Evolutionary conservation across 2,329 filamentous ascomycete genomes (phyloP), one percentile per base, ranked within the genome.

Genomic region (Coniochaeta sp.): DNA sequence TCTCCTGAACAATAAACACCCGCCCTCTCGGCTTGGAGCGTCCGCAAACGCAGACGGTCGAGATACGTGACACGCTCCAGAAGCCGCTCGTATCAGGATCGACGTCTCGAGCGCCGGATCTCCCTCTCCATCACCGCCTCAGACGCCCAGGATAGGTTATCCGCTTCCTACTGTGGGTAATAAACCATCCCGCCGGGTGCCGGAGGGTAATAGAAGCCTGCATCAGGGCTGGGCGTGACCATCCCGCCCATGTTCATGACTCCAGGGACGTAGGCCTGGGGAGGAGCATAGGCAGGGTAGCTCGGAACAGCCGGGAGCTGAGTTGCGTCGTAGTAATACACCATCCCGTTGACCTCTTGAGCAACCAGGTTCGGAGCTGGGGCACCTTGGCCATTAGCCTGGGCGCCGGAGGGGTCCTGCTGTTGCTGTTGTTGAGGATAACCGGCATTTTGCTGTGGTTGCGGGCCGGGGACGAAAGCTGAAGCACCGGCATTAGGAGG

Each of bases 331-430:
- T 91, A 91, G 66, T 96, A 99, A 68, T 95, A 97, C 1, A 96
- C 91, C 80, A 95, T 97, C 55, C 94, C 94, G 60, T 96, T 95
- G 57, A 86, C 85, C 71, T 97, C 92, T 67, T 96, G 91, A 0
- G 90, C 89, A 47, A 86, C 79, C 38, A 83, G 66, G 56, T 74
- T 79, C 16, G 73, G 62, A 18, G 86, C 78, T 52, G 81, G 80
- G 16, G 75, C 76, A 3, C 72, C 68, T 57, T 79, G 81, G 27
- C 72, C 69, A 27, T 64, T 62, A 26, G 63, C 58, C 47, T 71
- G 68, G n/a, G 65, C 59, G 26, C 57, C 53, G 40, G 62, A 38
- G 50, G 63, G 54, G 56, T 77, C 65, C 60, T 66, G 60, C 52
- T 75, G 78, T 12, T 62, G 63, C 30, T 72, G 69, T 35, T 72